Evolutionary conservation across 2,329 filamentous ascomycete genomes (phyloP).

Genomic region (Talaromyces sp.): DNA sequence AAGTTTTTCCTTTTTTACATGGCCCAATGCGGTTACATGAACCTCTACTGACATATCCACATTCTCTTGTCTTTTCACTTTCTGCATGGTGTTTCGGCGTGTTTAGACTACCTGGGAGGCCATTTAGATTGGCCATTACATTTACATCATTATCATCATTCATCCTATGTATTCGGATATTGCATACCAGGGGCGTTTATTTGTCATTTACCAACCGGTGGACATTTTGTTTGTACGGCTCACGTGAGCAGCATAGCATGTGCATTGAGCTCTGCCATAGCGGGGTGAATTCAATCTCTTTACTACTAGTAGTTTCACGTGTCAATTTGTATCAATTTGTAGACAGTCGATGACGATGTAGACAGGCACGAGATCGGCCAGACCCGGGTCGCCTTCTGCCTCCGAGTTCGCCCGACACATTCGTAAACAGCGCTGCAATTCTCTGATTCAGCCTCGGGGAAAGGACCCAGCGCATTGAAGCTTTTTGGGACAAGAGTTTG

Average conservation of each 20-base stretch:
- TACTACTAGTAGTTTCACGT: background rate
- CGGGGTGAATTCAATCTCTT: background rate
- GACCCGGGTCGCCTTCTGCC: background rate
- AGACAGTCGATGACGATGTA: too few species aligned
- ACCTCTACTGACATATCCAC: background rate
- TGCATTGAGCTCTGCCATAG: background rate
- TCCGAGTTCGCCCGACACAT: background rate
- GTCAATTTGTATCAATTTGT: too few species aligned
- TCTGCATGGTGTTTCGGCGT: background rate
- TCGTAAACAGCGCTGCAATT: too few species aligned
- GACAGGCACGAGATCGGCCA: background rate
- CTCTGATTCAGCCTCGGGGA: background rate
- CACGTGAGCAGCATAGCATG: background rate
- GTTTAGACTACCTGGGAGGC: background rate
- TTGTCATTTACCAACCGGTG: background rate
- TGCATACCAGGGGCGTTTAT: background rate
- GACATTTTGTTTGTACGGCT: background rate
- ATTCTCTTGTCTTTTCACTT: background rate
- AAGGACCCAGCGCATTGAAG: background rate
- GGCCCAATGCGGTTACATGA: background rate
- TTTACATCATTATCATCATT: background rate
- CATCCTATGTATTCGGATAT: background rate
- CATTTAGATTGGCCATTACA: background rate
- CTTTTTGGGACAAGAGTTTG: background rate
- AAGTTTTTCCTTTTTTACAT: background rate